Base-by-base conservation (phyloP, 1,284 basidiomycete genomes). In the Leucoagaricus sp. region DNA sequence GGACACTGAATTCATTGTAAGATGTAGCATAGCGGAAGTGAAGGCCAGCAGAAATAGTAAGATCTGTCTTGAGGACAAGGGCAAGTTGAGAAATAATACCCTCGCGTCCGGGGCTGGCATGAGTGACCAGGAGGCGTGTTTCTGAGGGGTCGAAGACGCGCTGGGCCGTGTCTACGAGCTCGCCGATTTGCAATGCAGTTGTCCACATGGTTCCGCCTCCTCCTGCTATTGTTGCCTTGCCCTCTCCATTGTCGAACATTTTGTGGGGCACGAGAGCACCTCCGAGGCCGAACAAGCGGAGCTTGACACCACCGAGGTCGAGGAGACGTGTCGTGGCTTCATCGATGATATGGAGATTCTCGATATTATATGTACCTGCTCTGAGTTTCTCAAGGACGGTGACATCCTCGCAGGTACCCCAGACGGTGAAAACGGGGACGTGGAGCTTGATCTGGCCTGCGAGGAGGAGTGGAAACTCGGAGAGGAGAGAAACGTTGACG, bases 121-220 rank as follows among this genome's bases (percentile, higher is more conserved):
- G 96, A 0, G 94, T 93, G 66, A 99, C 80, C 56, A 99, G 85
- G 15, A 99, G 75, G 64, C 97, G 91, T 41, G 96, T 98, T 74
- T 99, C 97, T 26, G 92, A 84, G 10, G 87, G 85, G 71, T 99
- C 96, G 69, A 87, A 96, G 47, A 95, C 93, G 61, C 95, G 86
- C 70, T 98, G 94, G 2, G 96, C 94, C 1, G 95, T 98, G 73
- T 99, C 97, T 55, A 99, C 89, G 42, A 99, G 87, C 73, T 99
- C 96, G 60, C 97, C 97, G 42, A 99, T 92, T 73, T 99, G 97
- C 25, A 99, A 82, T 4, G 94, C 92, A 0, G 96, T 99, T 0
- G 94, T 94, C 97, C 97, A 99, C 90, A 98, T 98, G 21, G 96
- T 98, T 26, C 97, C 97, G 68, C 94, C 92, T 1, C 94, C 96